Percentiles rank a stretch among this genome's conserved stretches.
These are phyloP conservation scores for Aspergillus fumigatus DNA, from an alignment of 2,329 filamentous ascomycete genomes.

Conservation along the genomic window DNA sequence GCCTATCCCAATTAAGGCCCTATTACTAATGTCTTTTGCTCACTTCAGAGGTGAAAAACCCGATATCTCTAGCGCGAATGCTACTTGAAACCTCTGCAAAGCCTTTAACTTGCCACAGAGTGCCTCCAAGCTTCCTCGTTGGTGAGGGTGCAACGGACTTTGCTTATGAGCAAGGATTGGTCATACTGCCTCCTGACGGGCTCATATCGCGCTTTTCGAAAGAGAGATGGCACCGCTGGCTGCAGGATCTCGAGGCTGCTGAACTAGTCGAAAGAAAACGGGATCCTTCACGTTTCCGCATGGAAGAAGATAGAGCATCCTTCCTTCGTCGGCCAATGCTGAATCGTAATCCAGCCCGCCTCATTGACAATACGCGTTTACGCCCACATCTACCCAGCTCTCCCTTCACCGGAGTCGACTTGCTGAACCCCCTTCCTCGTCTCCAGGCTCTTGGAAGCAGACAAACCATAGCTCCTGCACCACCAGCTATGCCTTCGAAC, in stretches of 20 bases:
- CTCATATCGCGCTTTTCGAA: constrained; percentile 75
- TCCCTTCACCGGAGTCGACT: not conserved
- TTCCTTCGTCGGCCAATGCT: constrained; percentile 16
- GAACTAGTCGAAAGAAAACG: constrained; percentile 44
- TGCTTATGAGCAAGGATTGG: constrained; percentile 72
- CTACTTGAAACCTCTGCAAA: constrained; percentile 74
- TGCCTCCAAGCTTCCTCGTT: constrained; percentile 88
- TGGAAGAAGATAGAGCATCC: constrained; percentile 16
- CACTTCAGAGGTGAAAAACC: constrained; percentile 66
- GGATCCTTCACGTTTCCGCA: constrained; percentile 18
- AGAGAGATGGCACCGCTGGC: constrained; percentile 77
- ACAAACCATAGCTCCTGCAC: not conserved
- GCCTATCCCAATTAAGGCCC: not conserved
- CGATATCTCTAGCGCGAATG: constrained; percentile 77
- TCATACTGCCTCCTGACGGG: constrained; percentile 66
- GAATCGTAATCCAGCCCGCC: constrained; percentile 19
- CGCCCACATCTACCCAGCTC: not conserved
- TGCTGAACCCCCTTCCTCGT: not conserved
- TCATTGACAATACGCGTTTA: not conserved
- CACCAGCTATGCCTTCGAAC: not conserved
- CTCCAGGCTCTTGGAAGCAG: not conserved
- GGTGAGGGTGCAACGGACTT: constrained; percentile 83
- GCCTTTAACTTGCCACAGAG: constrained; percentile 75
- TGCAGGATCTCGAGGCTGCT: constrained; percentile 61
- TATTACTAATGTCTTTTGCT: not conserved